phyloP scores from a whole-genome alignment of 1,139 yeast species.

The Candida sp. region DNA sequence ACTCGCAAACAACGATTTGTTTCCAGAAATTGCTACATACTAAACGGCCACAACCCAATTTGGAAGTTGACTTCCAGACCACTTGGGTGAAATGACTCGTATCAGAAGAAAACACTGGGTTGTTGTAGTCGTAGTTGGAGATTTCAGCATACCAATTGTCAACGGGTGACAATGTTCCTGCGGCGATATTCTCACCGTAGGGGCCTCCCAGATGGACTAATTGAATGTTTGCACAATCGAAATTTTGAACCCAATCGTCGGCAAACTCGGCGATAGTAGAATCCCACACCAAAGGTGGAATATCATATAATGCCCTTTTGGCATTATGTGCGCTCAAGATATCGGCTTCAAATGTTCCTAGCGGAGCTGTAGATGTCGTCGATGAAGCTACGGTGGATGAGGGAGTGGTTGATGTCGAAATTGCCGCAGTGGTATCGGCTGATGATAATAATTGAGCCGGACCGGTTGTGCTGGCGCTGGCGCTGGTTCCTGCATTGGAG shows the following conservation, averaged over 20 bases:
- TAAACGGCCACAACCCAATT: slow-evolving; percentile 61
- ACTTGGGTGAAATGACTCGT: slow-evolving; percentile 80
- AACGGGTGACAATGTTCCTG: slow-evolving; percentile 72
- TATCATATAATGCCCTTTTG: slow-evolving; percentile 67
- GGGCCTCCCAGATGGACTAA: slow-evolving; percentile 73
- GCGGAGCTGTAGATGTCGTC: not conserved
- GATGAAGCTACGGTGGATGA: slow-evolving; percentile 7
- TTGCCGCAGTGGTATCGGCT: slow-evolving; percentile 5
- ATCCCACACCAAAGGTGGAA: slow-evolving; percentile 61
- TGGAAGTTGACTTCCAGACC: slow-evolving; percentile 69
- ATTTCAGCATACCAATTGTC: slow-evolving; percentile 86
- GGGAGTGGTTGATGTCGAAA: slow-evolving; percentile 3
- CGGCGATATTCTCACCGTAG: slow-evolving; percentile 86
- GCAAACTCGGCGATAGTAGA: slow-evolving; percentile 62
- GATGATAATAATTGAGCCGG: not conserved
- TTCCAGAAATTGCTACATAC: not conserved
- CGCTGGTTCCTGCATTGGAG: not conserved
- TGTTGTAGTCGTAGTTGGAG: slow-evolving; percentile 47
- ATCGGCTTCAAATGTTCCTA: slow-evolving; percentile 2
- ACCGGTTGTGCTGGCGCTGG: not conserved
- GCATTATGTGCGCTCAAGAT: slow-evolving; percentile 52
- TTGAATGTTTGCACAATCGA: slow-evolving; percentile 64
- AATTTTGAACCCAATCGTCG: slow-evolving; percentile 57
- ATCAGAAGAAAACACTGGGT: slow-evolving; percentile 12
- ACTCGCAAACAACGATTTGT: not conserved